Conservation (phyloP, 1,284 basidiomycete genomes). For the Flammula alnicola region DNA sequence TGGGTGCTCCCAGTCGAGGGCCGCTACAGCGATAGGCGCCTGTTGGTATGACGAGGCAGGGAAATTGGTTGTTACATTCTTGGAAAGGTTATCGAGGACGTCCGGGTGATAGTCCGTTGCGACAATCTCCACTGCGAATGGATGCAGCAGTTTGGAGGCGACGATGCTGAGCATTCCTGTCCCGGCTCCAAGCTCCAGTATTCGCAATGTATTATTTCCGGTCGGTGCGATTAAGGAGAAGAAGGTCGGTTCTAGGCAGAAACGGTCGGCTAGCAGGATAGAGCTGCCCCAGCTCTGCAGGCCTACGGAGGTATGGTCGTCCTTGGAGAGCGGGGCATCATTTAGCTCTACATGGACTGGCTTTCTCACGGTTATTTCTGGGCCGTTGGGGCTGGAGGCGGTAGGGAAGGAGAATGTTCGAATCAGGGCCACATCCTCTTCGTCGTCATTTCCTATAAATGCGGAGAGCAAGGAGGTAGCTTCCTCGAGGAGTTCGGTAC, state of each 20-base stretch:
- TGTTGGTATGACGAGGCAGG: constrained; percentile 30
- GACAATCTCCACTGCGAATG: constrained; percentile 42
- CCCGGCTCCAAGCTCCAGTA: constrained; percentile 88
- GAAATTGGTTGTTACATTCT: constrained; percentile 70
- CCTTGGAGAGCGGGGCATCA: constrained; percentile 71
- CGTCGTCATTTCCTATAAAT: constrained; percentile 51
- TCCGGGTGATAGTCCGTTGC: constrained; percentile 85
- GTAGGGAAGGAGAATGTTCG: constrained; percentile 58
- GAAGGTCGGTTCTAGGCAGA: constrained; percentile 64
- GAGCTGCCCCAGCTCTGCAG: constrained; percentile 89
- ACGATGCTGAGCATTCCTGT: constrained; percentile 84
- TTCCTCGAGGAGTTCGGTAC: constrained; percentile 48
- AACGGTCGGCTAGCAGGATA: constrained; percentile 74
- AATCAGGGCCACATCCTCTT: constrained; percentile 46
- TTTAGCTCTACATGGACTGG: constrained; percentile 65
- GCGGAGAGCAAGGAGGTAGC: constrained; percentile 62
- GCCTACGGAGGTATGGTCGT: constrained; percentile 84
- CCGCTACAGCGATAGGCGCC: constrained; percentile 51
- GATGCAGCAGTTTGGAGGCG: constrained; percentile 59
- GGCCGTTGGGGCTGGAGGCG: not conserved
- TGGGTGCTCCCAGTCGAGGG: constrained; percentile 76
- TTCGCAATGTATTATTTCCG: constrained; percentile 38
- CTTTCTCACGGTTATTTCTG: not conserved
- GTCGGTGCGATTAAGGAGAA: constrained; percentile 27
- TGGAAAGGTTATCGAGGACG: constrained; percentile 73